Base-by-base conservation (phyloP, 768 basidiomycete genomes). In the Termitomyces sp. region DNA sequence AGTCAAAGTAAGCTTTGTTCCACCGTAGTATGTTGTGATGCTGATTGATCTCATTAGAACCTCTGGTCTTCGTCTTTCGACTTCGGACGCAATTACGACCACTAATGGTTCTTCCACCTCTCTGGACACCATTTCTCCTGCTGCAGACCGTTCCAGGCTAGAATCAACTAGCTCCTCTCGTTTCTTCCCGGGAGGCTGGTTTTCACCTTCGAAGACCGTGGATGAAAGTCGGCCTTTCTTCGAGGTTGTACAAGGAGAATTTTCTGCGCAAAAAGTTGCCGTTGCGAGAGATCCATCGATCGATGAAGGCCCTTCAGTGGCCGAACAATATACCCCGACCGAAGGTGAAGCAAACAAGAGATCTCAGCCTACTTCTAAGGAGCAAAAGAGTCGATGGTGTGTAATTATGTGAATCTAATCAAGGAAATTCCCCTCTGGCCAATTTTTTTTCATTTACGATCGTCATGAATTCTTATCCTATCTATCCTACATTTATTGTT, bases 101-200 rank as follows among this genome's bases (percentile, higher is more conserved):
- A 27, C 37, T 46, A 59, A 58, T 20, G 46, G 4, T 27, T 58
- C 37, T 51, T 51, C 44, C 58, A 13, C 54, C 27, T 63, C 60
- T 16, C 54, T 62, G 50, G 54, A 60, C 27, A 37, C 56, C 51
- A 45, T 64, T 57, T 50, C 65, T 30, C 63, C 70, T 27, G 58
- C 61, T 15, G 49, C 68, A 20, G 53, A 66, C 57, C 80, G 81
- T 49, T 70, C 71, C 15, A 71, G 81, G 51, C 72, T 78, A n/a
- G 80, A 81, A 65, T 82, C 83, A 11, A 79, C 80, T 0, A 72
- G 81, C 3, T 83, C 83, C n/a, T 82, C 81, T 13, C 73, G 78
- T 49, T 78, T 80, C 70, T 81, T 84, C 76, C 82, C 81, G 9
- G 83, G 83, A 36, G 80, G 78, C 1, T 83, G 82, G 82, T 77